phyloP scores from a whole-genome alignment of 2,329 filamentous ascomycete genomes.

The Scedosporium boydii region DNA sequence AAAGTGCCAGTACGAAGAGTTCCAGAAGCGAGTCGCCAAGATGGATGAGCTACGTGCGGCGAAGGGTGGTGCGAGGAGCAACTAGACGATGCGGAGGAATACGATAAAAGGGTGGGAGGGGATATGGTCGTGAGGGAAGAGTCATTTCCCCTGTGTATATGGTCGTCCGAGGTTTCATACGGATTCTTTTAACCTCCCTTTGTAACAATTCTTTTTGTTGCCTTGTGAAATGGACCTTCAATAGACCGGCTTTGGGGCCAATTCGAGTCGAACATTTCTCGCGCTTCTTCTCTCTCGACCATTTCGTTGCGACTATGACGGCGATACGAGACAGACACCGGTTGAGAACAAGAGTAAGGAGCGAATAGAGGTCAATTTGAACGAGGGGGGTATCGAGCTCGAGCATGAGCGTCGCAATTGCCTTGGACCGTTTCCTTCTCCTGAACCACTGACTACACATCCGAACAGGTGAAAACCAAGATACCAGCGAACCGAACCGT shows the following conservation, averaged over 20 bases:
- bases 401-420: background rate
- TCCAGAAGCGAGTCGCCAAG: conserved; percentile 96
- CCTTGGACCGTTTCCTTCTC: background rate
- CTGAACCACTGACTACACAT: background rate
- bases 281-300: background rate
- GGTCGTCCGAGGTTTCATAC: too few species aligned
- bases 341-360: background rate
- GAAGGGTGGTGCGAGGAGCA: conserved; percentile 78
- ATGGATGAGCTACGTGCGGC: conserved; percentile 92
- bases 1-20: conserved; percentile 98
- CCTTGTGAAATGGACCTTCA: background rate
- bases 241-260: background rate
- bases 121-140: too few species aligned
- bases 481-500: background rate
- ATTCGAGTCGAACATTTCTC: background rate
- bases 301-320: background rate
- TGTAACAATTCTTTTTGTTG: background rate
- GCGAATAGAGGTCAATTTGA: background rate
- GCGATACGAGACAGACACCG: background rate
- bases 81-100: conserved; percentile 38
- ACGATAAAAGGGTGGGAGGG: background rate
- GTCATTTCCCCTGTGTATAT: background rate
- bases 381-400: background rate
- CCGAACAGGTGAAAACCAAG: background rate
- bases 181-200: background rate